Conservation (phyloP, 2,329 filamentous ascomycete genomes). For the Torrubiella hemipterigena region DNA sequence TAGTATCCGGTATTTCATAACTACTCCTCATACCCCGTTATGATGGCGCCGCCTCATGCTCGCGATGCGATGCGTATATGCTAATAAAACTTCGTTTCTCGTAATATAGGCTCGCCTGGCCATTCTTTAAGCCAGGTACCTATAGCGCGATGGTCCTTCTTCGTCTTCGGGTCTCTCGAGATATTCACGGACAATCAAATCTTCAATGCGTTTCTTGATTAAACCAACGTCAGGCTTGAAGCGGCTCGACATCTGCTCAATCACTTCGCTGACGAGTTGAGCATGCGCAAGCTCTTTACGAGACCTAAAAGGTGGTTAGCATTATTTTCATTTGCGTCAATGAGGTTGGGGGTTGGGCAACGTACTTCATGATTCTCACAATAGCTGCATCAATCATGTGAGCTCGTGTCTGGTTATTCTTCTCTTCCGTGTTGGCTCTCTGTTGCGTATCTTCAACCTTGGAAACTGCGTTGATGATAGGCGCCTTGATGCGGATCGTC, state of each 20-base stretch:
- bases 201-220: slow-evolving; percentile 74
- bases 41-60: too few relatives aligned
- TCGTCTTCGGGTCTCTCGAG: slow-evolving; percentile 60
- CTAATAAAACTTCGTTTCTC: too few relatives aligned
- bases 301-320: slow-evolving; percentile 39
- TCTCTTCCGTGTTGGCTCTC: slow-evolving; percentile 59
- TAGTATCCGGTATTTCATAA: too few relatives aligned
- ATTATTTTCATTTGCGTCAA: neutral
- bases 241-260: slow-evolving; percentile 53
- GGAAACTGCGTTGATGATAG: slow-evolving; percentile 67
- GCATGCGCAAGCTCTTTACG: slow-evolving; percentile 61
- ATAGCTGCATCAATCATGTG: slow-evolving; percentile 66
- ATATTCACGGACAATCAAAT: slow-evolving; percentile 65
- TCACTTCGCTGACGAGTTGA: slow-evolving; percentile 58
- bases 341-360: slow-evolving; percentile 10
- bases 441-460: slow-evolving; percentile 70
- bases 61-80: too few relatives aligned
- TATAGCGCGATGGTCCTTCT: slow-evolving; percentile 51
- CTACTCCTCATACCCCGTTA: too few relatives aligned
- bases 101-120: neutral
- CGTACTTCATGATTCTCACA: slow-evolving; percentile 78
- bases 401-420: slow-evolving; percentile 59
- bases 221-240: slow-evolving; percentile 68
- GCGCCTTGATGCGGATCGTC: slow-evolving; percentile 78
- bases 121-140: slow-evolving; percentile 51